Evolutionary conservation across 2,329 filamentous ascomycete species (phyloP).

Genomic region (Aspergillus ibericus): DNA sequence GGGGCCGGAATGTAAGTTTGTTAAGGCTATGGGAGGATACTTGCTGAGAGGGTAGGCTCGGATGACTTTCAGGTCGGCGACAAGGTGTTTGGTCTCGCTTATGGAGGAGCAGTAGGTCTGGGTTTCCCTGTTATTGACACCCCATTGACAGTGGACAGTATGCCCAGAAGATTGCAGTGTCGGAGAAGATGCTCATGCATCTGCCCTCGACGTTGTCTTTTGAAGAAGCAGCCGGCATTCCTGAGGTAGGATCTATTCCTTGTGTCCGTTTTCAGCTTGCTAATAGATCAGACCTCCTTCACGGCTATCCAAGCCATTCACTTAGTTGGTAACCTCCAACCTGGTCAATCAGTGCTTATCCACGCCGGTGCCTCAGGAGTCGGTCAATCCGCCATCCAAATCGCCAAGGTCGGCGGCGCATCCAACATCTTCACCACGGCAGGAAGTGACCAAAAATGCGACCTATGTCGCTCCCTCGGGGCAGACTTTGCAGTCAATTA

Average conservation of each 20-base stretch:
- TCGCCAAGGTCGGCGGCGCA: not conserved
- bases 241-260: slow-evolving; percentile 35
- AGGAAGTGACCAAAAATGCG: not conserved
- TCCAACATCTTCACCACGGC: not conserved
- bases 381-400: not conserved
- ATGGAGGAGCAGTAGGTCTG: not conserved
- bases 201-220: slow-evolving; percentile 60
- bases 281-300: not conserved
- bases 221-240: slow-evolving; percentile 21
- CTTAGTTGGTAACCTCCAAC: not conserved
- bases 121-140: not conserved
- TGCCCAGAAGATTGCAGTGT: slow-evolving; percentile 79
- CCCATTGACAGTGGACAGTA: slow-evolving; percentile 53
- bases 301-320: not conserved
- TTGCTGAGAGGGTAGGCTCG: not conserved
- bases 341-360: not conserved
- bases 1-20: not conserved
- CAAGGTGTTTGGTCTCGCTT: not conserved
- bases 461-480: not conserved
- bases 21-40: not conserved
- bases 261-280: not conserved
- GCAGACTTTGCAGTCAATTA: not conserved
- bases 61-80: not conserved
- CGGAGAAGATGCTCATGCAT: slow-evolving; percentile 74
- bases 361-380: not conserved